These are phyloP conservation scores for Steccherinum ochraceum DNA, from an alignment of 768 basidiomycete species.

Conservation along the genomic window DNA sequence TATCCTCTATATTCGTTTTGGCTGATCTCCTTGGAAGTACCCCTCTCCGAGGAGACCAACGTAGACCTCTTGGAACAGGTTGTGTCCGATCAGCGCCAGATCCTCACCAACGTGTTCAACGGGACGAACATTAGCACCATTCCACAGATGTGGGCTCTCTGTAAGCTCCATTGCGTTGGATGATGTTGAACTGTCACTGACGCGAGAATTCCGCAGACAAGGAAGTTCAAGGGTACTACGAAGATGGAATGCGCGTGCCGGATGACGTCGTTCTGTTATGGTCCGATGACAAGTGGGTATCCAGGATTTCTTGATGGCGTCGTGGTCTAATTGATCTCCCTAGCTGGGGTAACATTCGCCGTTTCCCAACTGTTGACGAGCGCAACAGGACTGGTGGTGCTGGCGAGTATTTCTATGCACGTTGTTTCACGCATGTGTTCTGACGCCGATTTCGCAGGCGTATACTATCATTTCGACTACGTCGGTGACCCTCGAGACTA, in stretches of 20 bases:
- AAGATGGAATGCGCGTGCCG: slow-evolving; percentile 52
- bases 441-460: slow-evolving; percentile 7
- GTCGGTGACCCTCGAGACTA: slow-evolving; percentile 59
- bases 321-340: background rate
- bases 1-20: too few relatives aligned
- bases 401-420: slow-evolving; percentile 54
- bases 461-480: slow-evolving; percentile 36
- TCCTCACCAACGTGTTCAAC: slow-evolving; percentile 47
- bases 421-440: background rate
- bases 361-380: slow-evolving; percentile 47
- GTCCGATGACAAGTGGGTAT: slow-evolving; percentile 62
- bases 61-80: slow-evolving; percentile 49
- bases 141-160: slow-evolving; percentile 63
- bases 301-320: background rate
- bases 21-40: slow-evolving; percentile 29
- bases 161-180: slow-evolving; percentile 27
- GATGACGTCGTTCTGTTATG: slow-evolving; percentile 64
- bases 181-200: too few relatives aligned
- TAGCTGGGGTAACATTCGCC: slow-evolving; percentile 67
- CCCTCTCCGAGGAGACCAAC: slow-evolving; percentile 44
- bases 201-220: slow-evolving; percentile 24
- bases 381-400: slow-evolving; percentile 60
- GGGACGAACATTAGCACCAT: slow-evolving; percentile 40
- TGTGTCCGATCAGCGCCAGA: slow-evolving; percentile 54
- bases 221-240: slow-evolving; percentile 65